phyloP scores from a whole-genome alignment of 345 rosid species.

The Pugionium dolabratum region DNA sequence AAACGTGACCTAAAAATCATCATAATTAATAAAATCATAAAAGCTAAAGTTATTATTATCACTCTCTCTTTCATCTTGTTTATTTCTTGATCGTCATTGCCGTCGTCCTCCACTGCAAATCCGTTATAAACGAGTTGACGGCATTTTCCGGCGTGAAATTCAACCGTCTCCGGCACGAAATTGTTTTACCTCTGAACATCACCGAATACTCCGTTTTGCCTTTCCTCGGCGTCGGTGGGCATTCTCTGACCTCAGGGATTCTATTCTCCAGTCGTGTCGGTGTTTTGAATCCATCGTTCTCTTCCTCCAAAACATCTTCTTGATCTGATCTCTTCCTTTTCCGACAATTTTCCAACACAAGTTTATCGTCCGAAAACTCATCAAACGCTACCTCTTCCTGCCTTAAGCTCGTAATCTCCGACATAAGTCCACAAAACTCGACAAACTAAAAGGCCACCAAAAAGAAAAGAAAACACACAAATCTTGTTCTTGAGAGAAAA shows the following conservation, averaged over 20 bases:
- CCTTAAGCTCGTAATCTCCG: conserved; percentile 17
- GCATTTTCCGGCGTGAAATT: conserved; percentile 19
- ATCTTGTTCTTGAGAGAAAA: conserved; percentile 12
- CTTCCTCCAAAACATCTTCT: conserved; percentile 12
- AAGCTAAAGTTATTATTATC: background rate
- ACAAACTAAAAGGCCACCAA: conserved; percentile 8
- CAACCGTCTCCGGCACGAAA: conserved; percentile 35
- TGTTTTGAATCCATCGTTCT: conserved; percentile 36
- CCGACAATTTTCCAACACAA: conserved; percentile 4
- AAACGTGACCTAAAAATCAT: conserved; percentile 33
- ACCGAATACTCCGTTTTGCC: background rate
- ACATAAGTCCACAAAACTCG: conserved; percentile 13
- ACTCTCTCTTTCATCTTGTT: background rate
- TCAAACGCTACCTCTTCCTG: conserved; percentile 24
- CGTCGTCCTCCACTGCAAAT: conserved; percentile 37
- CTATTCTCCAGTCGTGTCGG: conserved; percentile 41
- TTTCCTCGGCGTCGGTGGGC: conserved; percentile 38
- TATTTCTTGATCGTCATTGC: conserved; percentile 34
- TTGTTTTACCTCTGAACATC: conserved; percentile 8
- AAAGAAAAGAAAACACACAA: background rate
- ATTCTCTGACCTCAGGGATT: conserved; percentile 33
- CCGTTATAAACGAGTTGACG: conserved; percentile 21
- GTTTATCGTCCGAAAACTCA: conserved; percentile 18
- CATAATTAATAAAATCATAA: conserved; percentile 8
- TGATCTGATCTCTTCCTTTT: conserved; percentile 38